These are phyloP conservation scores for Skeletonema marinoi DNA, from an alignment of 108 stramenopile species.

Conservation along the genomic window DNA sequence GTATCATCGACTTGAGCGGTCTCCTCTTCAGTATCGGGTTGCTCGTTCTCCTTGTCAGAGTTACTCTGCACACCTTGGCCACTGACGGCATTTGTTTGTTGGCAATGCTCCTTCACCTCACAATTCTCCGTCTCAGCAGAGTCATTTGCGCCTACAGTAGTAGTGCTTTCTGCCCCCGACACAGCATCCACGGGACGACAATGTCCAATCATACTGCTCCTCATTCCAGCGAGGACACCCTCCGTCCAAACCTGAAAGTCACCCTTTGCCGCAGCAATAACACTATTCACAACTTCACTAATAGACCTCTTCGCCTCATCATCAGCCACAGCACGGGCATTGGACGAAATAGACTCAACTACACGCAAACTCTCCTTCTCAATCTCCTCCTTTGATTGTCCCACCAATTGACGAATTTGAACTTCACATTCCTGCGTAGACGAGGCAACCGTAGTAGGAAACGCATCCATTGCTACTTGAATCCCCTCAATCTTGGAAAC, in stretches of 20 bases:
- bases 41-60: not conserved
- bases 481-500: not conserved
- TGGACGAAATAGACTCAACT: conserved; percentile 8
- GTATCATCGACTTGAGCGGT: not conserved
- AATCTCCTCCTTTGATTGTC: conserved; percentile 9
- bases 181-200: not conserved
- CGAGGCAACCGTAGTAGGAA: conserved; percentile 5
- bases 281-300: not conserved
- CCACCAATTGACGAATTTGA: conserved; percentile 2
- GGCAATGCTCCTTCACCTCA: not conserved
- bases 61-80: not conserved
- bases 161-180: not conserved
- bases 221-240: conserved; percentile 3
- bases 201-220: not conserved
- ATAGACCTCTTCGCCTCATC: conserved; percentile 9
- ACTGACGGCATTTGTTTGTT: not conserved
- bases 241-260: conserved; percentile 13
- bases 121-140: not conserved
- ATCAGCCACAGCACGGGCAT: conserved; percentile 7
- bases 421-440: conserved; percentile 7
- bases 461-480: conserved; percentile 14
- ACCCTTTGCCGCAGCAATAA: conserved; percentile 11
- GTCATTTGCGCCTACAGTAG: not conserved
- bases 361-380: conserved; percentile 2
- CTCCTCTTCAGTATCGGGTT: not conserved